Conservation (phyloP, 2,329 filamentous ascomycete species). For the Microcyclospora tardicrescens region DNA sequence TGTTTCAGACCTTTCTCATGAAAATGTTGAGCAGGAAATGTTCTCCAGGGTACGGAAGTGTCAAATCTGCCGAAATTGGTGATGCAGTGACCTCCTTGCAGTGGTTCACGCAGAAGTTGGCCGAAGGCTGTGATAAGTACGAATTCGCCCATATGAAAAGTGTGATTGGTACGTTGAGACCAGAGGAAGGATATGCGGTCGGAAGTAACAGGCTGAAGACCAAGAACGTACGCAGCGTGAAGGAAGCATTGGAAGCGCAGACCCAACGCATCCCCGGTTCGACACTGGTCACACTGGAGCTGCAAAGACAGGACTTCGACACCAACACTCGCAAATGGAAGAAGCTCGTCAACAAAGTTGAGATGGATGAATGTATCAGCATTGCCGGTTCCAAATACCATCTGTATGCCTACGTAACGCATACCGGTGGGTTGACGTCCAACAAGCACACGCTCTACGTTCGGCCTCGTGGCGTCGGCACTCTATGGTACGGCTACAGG, state of each 20-base stretch:
- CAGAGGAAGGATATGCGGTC: slow-evolving; percentile 9
- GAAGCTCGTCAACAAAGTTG: slow-evolving; percentile 43
- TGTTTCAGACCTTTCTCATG: slow-evolving; percentile 13
- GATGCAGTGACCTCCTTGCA: slow-evolving; percentile 16
- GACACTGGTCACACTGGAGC: slow-evolving; percentile 32
- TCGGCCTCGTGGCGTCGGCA: slow-evolving; percentile 42
- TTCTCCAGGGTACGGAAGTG: slow-evolving; percentile 7
- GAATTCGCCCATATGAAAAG: slow-evolving; percentile 6
- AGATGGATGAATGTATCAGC: slow-evolving; percentile 41
- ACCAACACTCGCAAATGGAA: slow-evolving; percentile 42
- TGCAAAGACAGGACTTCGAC: slow-evolving; percentile 46
- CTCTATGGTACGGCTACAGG: slow-evolving; percentile 48
- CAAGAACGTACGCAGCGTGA: slow-evolving; percentile 24
- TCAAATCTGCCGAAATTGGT: slow-evolving; percentile 1
- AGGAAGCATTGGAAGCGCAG: slow-evolving; percentile 28
- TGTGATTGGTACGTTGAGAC: slow-evolving; percentile 12
- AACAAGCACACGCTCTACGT: slow-evolving; percentile 48
- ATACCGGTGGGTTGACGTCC: slow-evolving; percentile 45
- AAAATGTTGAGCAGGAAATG: slow-evolving; percentile 17
- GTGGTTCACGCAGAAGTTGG: background rate
- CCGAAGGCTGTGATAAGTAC: too few species aligned
- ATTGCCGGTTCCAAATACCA: slow-evolving; percentile 38
- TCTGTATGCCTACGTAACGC: slow-evolving; percentile 48
- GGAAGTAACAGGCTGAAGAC: slow-evolving; percentile 16
- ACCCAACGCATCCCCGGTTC: slow-evolving; percentile 18